Evolutionary conservation across 192 early-diverging fungal genomes (phyloP).

Genomic region (Coemansia sp.): DNA sequence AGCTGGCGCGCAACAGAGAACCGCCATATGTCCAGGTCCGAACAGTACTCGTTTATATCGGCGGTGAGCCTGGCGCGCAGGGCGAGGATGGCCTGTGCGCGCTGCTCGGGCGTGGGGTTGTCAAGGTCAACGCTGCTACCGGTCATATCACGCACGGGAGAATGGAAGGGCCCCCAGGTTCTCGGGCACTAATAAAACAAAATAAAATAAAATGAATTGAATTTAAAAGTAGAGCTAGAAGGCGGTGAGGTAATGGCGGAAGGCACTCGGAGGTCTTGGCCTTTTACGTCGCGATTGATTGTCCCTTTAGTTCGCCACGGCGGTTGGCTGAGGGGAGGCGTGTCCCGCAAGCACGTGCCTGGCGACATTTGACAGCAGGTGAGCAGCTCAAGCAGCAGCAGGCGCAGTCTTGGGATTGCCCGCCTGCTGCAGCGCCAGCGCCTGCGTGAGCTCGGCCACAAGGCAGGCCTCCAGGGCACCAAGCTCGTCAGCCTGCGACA

Average conservation of each 20-base stretch:
- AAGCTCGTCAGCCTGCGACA: slow-evolving; percentile 26
- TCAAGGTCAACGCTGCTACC: slow-evolving; percentile 36
- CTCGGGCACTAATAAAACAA: neutral
- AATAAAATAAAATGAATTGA: neutral
- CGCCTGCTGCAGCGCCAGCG: no score
- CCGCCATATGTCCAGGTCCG: slow-evolving; percentile 51
- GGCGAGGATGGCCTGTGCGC: slow-evolving; percentile 19
- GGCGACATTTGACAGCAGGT: no score
- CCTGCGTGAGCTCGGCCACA: slow-evolving; percentile 24
- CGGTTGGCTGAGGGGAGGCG: no score
- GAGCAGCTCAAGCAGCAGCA: no score
- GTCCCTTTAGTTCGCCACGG: no score
- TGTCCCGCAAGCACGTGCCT: no score
- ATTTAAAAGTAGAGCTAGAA: no score
- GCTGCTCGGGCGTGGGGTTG: slow-evolving; percentile 38
- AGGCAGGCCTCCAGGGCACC: slow-evolving; percentile 34
- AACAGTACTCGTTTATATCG: slow-evolving; percentile 41
- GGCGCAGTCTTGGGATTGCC: no score
- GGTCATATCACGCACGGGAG: neutral
- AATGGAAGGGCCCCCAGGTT: neutral
- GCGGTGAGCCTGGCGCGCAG: slow-evolving; percentile 29
- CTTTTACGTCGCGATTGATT: no score
- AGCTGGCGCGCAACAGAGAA: slow-evolving; percentile 61
- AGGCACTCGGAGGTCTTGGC: no score
- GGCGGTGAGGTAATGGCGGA: no score